Conservation (phyloP, 768 basidiomycete genomes). For the Boletus rex-veris region DNA sequence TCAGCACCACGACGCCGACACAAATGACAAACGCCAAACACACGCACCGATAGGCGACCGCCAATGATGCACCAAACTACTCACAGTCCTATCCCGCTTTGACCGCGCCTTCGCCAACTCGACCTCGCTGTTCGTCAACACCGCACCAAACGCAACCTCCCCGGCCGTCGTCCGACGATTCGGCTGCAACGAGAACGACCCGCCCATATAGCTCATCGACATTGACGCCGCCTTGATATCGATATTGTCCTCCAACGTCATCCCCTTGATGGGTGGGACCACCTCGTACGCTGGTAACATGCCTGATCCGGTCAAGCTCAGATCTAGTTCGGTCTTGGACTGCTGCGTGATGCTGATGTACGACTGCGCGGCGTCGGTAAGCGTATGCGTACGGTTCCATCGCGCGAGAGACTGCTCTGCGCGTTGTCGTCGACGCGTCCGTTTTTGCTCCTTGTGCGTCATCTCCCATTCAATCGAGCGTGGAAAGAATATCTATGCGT, state of each 20-base stretch:
- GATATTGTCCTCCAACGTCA: conserved; percentile 30
- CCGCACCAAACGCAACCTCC: conserved; percentile 17
- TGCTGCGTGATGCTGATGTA: conserved; percentile 14
- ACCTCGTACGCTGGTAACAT: conserved; percentile 28
- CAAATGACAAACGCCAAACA: background rate
- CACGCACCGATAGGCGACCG: conserved; percentile 65
- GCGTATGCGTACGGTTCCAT: background rate
- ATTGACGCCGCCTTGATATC: background rate
- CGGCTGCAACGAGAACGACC: conserved; percentile 18
- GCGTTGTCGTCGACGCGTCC: conserved; percentile 8
- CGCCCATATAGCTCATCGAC: conserved; percentile 6
- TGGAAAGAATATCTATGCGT: conserved; percentile 74
- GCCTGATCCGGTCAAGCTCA: background rate
- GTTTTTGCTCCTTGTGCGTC: conserved; percentile 45
- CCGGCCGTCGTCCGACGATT: conserved; percentile 26
- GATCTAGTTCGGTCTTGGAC: background rate
- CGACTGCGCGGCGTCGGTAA: background rate
- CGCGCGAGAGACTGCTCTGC: conserved; percentile 16
- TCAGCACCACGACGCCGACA: background rate
- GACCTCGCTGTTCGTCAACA: conserved; percentile 36
- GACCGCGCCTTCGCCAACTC: conserved; percentile 44
- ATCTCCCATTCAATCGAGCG: conserved; percentile 70
- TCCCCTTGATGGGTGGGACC: conserved; percentile 13
- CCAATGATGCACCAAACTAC: conserved; percentile 60
- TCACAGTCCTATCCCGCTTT: conserved; percentile 29